A percentile compares a stretch with the other conserved stretches of the same genome.
Conservation (phyloP, 345 rosid genomes). For the Diplotaxis tenuifolia region DNA sequence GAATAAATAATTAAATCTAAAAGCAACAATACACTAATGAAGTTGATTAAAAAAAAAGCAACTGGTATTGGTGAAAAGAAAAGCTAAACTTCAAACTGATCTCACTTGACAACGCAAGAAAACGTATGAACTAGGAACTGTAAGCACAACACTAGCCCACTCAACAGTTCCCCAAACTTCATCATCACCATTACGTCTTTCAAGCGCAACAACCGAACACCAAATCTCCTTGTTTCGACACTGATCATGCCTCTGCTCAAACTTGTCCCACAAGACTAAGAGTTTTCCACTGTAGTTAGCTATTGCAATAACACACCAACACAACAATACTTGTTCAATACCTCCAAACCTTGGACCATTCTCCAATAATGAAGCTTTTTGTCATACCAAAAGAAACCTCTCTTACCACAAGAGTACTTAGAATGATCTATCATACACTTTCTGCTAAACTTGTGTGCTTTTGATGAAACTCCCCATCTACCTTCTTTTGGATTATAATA, state of each 20-base stretch:
- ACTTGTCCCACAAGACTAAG: neutral
- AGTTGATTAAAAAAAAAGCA: too few relatives aligned
- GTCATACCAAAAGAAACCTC: neutral
- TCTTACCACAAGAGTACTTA: neutral
- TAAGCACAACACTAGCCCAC: neutral
- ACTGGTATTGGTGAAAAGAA: too few relatives aligned
- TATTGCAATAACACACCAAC: neutral
- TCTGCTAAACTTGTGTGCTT: too few relatives aligned
- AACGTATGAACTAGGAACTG: neutral
- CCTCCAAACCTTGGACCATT: neutral
- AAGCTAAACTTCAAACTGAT: too few relatives aligned
- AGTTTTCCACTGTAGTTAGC: neutral
- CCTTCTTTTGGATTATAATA: neutral
- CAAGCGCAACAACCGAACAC: neutral
- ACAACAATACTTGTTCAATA: neutral
- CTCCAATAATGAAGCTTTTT: neutral
- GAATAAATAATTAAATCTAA: too few relatives aligned
- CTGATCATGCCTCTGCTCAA: too few relatives aligned
- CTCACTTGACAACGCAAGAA: too few relatives aligned
- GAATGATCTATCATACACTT: neutral
- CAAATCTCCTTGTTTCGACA: too few relatives aligned
- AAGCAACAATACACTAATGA: too few relatives aligned
- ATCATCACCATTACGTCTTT: neutral
- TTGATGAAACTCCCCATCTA: neutral
- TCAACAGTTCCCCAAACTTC: neutral